Evolutionary conservation across 2,329 filamentous ascomycete species (phyloP).

Genomic region (Sclerotinia subarctica): DNA sequence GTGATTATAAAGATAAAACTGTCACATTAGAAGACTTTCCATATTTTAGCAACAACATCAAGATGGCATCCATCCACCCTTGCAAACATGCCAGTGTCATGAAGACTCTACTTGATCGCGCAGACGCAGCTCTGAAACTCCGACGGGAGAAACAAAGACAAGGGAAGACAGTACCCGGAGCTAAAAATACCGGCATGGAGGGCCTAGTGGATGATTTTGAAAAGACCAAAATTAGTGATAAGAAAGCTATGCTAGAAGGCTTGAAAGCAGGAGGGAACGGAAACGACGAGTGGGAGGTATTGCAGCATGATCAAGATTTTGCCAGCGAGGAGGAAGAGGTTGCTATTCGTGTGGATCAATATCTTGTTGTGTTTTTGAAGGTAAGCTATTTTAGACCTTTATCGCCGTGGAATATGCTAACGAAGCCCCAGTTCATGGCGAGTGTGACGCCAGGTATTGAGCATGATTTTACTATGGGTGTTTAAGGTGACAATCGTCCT

Average conservation of each 20-base stretch:
- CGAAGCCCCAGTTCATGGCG: conserved; percentile 64
- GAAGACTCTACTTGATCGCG: conserved; percentile 94
- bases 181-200: conserved; percentile 65
- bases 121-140: conserved; percentile 87
- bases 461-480: conserved; percentile 95
- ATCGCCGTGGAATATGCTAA: background rate
- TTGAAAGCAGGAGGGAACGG: conserved; percentile 50
- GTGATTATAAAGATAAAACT: conserved; percentile 97
- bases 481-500: conserved; percentile 47
- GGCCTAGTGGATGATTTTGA: conserved; percentile 80
- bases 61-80: conserved; percentile 95
- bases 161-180: conserved; percentile 47
- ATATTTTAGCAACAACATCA: conserved; percentile 85
- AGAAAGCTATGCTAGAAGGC: conserved; percentile 39
- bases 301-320: conserved; percentile 56
- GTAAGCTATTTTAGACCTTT: conserved; percentile 41
- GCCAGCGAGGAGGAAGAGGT: conserved; percentile 66
- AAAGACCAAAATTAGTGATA: conserved; percentile 54
- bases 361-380: conserved; percentile 83
- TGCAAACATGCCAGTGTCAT: conserved; percentile 98
- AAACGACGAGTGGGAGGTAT: conserved; percentile 64
- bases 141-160: conserved; percentile 76
- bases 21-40: conserved; percentile 97
- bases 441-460: conserved; percentile 96
- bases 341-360: conserved; percentile 84